Conservation (phyloP, 257 asterid genomes). For the Nicotiana tabacum region DNA sequence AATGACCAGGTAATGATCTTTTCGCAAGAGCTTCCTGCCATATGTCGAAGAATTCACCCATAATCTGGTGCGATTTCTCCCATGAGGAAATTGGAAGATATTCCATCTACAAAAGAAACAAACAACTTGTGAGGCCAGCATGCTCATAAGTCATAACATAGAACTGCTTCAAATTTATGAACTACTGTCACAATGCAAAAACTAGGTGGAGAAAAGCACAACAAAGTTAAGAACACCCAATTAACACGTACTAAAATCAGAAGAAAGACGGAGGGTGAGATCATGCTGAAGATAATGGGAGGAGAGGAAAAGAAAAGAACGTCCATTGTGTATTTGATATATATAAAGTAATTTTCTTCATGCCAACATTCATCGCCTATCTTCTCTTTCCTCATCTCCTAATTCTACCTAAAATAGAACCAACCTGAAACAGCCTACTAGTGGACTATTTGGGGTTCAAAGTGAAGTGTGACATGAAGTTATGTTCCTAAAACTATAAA, state of each 20-base stretch:
- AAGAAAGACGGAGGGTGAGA: not conserved
- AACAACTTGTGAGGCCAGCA: not conserved
- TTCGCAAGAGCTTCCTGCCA: constrained; percentile 81
- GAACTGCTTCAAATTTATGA: not conserved
- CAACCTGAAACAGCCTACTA: not conserved
- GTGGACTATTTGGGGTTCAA: not conserved
- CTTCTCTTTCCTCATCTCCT: not conserved
- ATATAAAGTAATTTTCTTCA: not conserved
- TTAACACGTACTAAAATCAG: not conserved
- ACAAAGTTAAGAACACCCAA: not conserved
- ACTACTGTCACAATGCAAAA: not conserved
- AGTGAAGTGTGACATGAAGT: not conserved
- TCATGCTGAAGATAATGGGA: not conserved
- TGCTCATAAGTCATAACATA: not conserved
- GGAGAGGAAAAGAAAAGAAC: not conserved
- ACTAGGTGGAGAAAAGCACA: not conserved
- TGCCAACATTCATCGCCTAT: not conserved
- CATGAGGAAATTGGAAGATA: constrained; percentile 84
- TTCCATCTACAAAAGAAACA: constrained; percentile 69
- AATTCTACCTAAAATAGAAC: not conserved
- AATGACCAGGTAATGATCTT: constrained; percentile 89
- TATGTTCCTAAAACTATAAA: not conserved
- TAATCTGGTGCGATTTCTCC: constrained; percentile 75
- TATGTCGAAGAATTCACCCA: constrained; percentile 80
- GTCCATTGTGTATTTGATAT: not conserved